phyloP scores from a whole-genome alignment of 106 monocot species.

The Acanthochlamys bracteata region DNA sequence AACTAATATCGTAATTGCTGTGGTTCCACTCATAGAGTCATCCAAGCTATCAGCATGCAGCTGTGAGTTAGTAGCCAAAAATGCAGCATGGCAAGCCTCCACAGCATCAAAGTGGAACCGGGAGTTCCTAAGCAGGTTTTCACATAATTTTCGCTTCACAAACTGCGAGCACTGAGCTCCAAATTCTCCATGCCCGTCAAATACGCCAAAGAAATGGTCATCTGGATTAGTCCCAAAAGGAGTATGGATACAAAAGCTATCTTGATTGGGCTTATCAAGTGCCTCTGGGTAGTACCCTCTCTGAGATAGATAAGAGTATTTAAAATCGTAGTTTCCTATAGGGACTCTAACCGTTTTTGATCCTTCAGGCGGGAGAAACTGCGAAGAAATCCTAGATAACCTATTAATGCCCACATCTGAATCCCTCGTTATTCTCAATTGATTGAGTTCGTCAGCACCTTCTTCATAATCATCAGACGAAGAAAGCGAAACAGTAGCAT shows the following conservation, averaged over 20 bases:
- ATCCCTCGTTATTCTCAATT: slow-evolving; percentile 33
- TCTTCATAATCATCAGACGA: slow-evolving; percentile 43
- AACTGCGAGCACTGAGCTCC: slow-evolving; percentile 96
- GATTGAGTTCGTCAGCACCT: slow-evolving; percentile 42
- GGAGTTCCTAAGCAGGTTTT: slow-evolving; percentile 72
- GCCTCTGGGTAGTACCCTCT: slow-evolving; percentile 97
- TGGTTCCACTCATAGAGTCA: slow-evolving; percentile 96
- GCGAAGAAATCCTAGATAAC: slow-evolving; percentile 76
- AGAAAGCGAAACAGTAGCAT: slow-evolving; percentile 23
- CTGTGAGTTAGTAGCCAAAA: slow-evolving; percentile 69
- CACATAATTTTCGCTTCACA: slow-evolving; percentile 71
- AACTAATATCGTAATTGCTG: slow-evolving; percentile 74
- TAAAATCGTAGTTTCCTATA: slow-evolving; percentile 63
- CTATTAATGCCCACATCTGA: slow-evolving; percentile 61
- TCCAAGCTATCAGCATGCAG: slow-evolving; percentile 71
- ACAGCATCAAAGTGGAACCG: slow-evolving; percentile 49
- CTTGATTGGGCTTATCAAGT: slow-evolving; percentile 88
- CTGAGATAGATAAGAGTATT: slow-evolving; percentile 88
- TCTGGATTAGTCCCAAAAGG: slow-evolving; percentile 77
- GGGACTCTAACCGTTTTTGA: slow-evolving; percentile 69
- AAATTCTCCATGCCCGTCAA: slow-evolving; percentile 93
- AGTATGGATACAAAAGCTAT: slow-evolving; percentile 84
- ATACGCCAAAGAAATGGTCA: slow-evolving; percentile 97
- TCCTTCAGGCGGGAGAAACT: slow-evolving; percentile 91
- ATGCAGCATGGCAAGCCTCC: slow-evolving; percentile 65